Conservation (phyloP, 495 filamentous ascomycete species). For the Aspergillus affinis region DNA sequence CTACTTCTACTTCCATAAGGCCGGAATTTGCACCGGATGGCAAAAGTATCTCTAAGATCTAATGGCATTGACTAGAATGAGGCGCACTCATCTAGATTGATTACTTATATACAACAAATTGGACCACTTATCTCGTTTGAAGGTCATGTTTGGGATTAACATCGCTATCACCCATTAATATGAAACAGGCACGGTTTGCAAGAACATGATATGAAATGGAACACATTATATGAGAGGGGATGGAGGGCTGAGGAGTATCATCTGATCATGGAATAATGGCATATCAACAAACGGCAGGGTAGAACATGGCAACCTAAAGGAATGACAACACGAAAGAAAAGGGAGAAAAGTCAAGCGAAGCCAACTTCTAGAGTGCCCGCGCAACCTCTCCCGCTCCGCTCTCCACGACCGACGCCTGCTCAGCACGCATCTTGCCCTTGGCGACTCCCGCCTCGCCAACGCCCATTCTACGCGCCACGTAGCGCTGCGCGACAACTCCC, state of each 20-base stretch:
- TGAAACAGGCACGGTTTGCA: neutral
- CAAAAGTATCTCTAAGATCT: neutral
- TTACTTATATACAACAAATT: constrained; percentile 4
- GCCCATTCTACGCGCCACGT: constrained; percentile 93
- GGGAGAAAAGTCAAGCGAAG: constrained; percentile 2
- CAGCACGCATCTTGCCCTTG: constrained; percentile 77
- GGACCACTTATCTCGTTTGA: neutral
- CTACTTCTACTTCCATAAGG: neutral
- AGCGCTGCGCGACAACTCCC: constrained; percentile 90
- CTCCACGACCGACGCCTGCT: constrained; percentile 65
- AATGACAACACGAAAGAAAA: constrained; percentile 13
- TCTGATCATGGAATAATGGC: constrained; percentile 7
- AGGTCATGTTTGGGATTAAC: constrained; percentile 2
- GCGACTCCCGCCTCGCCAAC: constrained; percentile 74
- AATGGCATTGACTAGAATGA: neutral
- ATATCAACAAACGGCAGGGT: neutral
- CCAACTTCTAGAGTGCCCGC: constrained; percentile 53
- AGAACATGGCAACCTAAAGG: constrained; percentile 3
- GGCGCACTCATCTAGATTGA: neutral
- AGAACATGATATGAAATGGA: neutral
- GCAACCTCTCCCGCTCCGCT: constrained; percentile 82
- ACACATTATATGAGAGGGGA: neutral
- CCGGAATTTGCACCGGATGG: neutral
- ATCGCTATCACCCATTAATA: neutral
- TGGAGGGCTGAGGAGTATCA: constrained; percentile 8